Evolutionary conservation across 2,329 filamentous ascomycete species (phyloP).

Genomic region (Arthroderma sp.): DNA sequence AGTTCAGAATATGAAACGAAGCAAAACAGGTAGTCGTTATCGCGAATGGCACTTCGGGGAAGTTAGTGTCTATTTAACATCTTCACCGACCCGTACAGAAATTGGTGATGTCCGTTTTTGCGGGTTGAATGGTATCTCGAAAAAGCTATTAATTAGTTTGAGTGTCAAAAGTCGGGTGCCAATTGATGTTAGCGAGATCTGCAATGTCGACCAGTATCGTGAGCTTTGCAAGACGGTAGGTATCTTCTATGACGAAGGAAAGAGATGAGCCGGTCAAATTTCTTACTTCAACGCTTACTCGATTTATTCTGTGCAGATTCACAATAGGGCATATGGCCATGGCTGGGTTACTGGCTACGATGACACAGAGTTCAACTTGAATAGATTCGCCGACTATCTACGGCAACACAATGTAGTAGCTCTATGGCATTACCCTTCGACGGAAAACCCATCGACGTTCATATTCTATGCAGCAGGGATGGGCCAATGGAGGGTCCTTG

Average conservation of each 20-base stretch:
- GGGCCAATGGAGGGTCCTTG: conserved; percentile 17
- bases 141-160: conserved; percentile 10
- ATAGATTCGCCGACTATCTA: conserved; percentile 17
- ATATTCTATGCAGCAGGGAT: conserved; percentile 19
- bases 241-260: background rate
- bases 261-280: background rate
- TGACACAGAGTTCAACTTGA: conserved; percentile 18
- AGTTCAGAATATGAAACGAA: too few species aligned
- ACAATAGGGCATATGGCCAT: conserved; percentile 13
- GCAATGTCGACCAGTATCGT: conserved; percentile 17
- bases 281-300: background rate
- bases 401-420: conserved; percentile 16
- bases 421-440: conserved; percentile 15
- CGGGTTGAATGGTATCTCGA: conserved; percentile 11
- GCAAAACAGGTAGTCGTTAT: background rate
- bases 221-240: conserved; percentile 18
- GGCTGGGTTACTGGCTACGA: conserved; percentile 24
- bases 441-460: conserved; percentile 10
- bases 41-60: conserved; percentile 15
- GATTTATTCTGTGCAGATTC: conserved; percentile 4
- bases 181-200: conserved; percentile 23
- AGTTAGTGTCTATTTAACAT: conserved; percentile 17
- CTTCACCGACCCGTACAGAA: conserved; percentile 17
- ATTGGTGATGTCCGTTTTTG: conserved; percentile 22
- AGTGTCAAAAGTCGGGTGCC: conserved; percentile 12